Evolutionary conservation across 495 filamentous ascomycete genomes (phyloP), one percentile per base, ranked within the genome.

Genomic region (Stereocaulon alpinum): DNA sequence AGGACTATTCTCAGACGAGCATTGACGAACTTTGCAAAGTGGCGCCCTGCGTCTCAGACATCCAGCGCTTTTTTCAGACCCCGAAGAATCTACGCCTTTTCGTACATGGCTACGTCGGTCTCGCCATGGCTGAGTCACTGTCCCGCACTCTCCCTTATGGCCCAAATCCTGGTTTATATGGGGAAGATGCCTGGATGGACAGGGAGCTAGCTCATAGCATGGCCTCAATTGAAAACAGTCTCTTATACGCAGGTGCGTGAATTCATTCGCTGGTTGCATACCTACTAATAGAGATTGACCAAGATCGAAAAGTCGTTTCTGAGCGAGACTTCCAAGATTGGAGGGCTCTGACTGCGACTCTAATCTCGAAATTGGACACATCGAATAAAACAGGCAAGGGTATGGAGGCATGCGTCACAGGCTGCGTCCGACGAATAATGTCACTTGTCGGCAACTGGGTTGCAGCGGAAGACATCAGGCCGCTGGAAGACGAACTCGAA

Each of bases 301-400:
- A 32, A 64, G 64, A 62, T 43, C 62, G 54, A n/a, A 45, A 63
- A 57, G n/a, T 50, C 29, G 40, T 63, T 17, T 42, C 50, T 5
- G 1, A 37, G n/a, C 55, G 53, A 18, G 53, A 62, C 11, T 49
- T 67, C 22, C 59, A 67, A 34, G 65, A 67, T 48, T 67, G 65
- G 65, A 61, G 65, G 47, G 65, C 65, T 34, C 51, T 67, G 17
- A 67, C 63, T 32, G 55, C 63, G 12, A 59, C 50, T 6, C 49
- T 67, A 45, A 47, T 67, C 12, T 66, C 55, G 5, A 67, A 60
- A 20, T 50, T 53, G 14, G 30, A 40, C 30, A 18, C 10, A 9
- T 17, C 40, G 15, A 63, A 40, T 34, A 56, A 24, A 37, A 50
- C 50, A n/a, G 43, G 29, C 12, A 48, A 56, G 17, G 57, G 6